Conservation (phyloP, 2,329 filamentous ascomycete genomes). For the Nannizziopsis arthrosporioides region DNA sequence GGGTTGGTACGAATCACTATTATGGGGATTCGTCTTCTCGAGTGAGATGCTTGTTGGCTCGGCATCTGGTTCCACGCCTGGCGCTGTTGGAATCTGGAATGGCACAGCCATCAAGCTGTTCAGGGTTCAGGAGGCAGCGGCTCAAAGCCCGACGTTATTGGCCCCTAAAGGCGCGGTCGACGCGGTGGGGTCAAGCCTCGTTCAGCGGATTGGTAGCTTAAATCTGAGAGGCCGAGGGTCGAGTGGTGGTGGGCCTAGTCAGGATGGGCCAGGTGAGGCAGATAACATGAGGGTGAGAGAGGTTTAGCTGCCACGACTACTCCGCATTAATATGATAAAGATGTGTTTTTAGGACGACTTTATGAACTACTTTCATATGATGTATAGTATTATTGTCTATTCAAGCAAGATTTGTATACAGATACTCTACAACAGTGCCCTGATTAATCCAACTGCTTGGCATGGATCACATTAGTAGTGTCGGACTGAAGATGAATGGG, state of each 20-base stretch:
- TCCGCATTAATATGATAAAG: neutral
- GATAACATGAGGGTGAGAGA: conserved; percentile 27
- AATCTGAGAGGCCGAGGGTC: conserved; percentile 49
- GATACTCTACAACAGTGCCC: neutral
- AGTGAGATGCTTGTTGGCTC: conserved; percentile 62
- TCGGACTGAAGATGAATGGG: too few species aligned
- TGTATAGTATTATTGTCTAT: conserved; percentile 1
- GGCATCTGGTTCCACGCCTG: conserved; percentile 47
- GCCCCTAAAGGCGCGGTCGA: conserved; percentile 85
- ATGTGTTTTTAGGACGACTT: neutral
- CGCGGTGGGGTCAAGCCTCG: conserved; percentile 80
- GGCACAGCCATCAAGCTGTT: conserved; percentile 81
- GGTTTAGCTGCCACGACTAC: conserved; percentile 19
- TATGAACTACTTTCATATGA: neutral
- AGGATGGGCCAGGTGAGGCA: conserved; percentile 24
- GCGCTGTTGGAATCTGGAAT: conserved; percentile 88
- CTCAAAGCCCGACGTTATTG: conserved; percentile 66
- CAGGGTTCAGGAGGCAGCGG: conserved; percentile 71
- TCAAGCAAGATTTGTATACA: neutral
- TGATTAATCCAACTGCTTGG: too few species aligned
- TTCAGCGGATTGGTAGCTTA: conserved; percentile 71
- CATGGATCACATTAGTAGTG: too few species aligned
- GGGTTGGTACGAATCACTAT: conserved; percentile 88
- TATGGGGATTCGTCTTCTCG: conserved; percentile 89
- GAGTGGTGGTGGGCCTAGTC: conserved; percentile 17